Base-by-base conservation (phyloP, 768 basidiomycete species). In the Leucosporidium creatinivorum region DNA sequence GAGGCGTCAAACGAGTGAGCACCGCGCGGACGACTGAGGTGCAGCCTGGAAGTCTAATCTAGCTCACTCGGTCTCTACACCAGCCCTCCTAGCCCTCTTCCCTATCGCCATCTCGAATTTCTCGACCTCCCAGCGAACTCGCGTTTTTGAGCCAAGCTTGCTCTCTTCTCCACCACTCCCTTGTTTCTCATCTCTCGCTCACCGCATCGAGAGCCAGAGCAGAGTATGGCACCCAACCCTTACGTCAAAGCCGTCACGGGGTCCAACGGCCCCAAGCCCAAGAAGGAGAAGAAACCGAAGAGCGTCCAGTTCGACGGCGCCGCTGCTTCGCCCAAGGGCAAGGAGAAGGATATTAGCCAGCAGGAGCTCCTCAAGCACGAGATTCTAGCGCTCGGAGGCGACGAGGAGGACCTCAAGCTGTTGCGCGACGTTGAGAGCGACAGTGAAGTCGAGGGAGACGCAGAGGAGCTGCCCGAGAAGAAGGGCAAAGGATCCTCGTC, bases 341-440 rank as follows among this genome's bases (percentile, higher is more conserved):
- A 60, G 26, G 54, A 54, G 31, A 25, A 19, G 25, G 68, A 69
- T 73, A 44, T 13, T 15, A n/a, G 57, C 33, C 21, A 25, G 36
- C 39, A 59, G 48, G 61, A 66, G 31, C 39, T 21, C 2, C 66
- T 76, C 15, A 55, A 28, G 23, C 26, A 77, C 13, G 78, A 80
- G 61, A 75, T 84, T 8, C 68, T 77, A 10, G 80, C 81, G 1
- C 73, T 84, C 3, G 84, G 83, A 28, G 84, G 83, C 26, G 81
- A 80, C 49, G 79, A 81, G 44, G 80, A 79, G 23, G 84, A 85
- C 69, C 75, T 79, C n/a, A 79, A 81, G 28, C 71, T 84, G 36
- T 71, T 84, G 36, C 68, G 84, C 58, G 81, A 81, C 66, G 79
- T 77, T 62, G 78, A 80, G 39, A 77, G 79, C 33, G 75, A 77